Evolutionary conservation across 192 early-diverging fungal genomes (phyloP).

Genomic region (Gamsiella multidivaricata): DNA sequence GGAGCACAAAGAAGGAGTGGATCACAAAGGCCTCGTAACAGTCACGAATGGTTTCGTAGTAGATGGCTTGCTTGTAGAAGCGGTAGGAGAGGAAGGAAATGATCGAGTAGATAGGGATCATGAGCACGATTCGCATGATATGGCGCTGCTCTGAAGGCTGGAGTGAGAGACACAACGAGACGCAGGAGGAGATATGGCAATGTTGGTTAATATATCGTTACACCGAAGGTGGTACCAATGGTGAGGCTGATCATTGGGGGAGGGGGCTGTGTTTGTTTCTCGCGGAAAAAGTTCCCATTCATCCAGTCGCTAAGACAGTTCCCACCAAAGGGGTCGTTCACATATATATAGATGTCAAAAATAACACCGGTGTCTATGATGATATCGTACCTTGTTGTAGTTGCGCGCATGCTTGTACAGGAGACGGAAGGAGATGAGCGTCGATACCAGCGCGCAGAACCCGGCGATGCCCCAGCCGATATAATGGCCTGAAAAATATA

Average conservation of each 20-base stretch:
- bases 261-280: no score
- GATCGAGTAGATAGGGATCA: slow-evolving; percentile 79
- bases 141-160: slow-evolving; percentile 75
- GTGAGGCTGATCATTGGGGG: no score
- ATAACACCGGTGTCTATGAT: no score
- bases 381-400: slow-evolving; percentile 67
- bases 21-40: slow-evolving; percentile 83
- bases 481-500: slow-evolving; percentile 56
- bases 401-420: slow-evolving; percentile 64
- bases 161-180: not conserved
- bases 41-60: slow-evolving; percentile 75
- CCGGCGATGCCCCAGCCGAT: slow-evolving; percentile 71
- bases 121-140: slow-evolving; percentile 79
- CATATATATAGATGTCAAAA: no score
- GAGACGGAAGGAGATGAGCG: slow-evolving; percentile 60
- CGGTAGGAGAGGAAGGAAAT: slow-evolving; percentile 76
- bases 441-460: slow-evolving; percentile 62
- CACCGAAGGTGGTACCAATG: no score
- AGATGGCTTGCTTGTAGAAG: slow-evolving; percentile 74
- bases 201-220: no score
- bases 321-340: no score
- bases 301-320: no score
- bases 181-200: not conserved
- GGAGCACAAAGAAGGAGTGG: slow-evolving; percentile 76
- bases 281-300: no score